Conservation (phyloP, 2,329 filamentous ascomycete species). For the Neonectria sp. region DNA sequence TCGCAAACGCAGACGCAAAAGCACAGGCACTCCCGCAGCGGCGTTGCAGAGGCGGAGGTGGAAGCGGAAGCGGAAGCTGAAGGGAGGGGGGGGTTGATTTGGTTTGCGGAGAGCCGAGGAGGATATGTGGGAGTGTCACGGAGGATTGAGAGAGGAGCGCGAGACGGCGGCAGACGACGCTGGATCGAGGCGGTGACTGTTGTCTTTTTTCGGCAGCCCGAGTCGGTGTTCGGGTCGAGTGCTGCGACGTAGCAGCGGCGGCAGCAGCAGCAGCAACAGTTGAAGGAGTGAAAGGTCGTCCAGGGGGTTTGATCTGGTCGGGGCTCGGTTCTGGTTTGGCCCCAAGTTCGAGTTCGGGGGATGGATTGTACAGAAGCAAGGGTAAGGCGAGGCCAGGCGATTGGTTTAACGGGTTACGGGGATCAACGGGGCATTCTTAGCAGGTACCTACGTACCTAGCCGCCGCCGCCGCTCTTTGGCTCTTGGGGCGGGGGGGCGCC, state of each 20-base stretch:
- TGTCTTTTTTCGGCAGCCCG: constrained; percentile 8
- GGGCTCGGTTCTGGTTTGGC: constrained; percentile 26
- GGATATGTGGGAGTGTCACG: neutral
- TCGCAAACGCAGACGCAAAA: constrained; percentile 22
- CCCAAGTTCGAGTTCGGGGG: constrained; percentile 20
- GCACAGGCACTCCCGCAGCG: constrained; percentile 20
- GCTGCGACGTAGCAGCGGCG: constrained; percentile 17
- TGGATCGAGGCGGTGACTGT: constrained; percentile 25
- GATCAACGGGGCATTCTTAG: constrained; percentile 16
- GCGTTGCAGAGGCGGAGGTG: constrained; percentile 3
- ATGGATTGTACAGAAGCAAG: constrained; percentile 17
- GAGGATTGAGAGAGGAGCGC: neutral
- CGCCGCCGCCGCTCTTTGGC: constrained; percentile 8
- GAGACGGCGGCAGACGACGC: neutral
- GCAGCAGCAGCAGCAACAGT: neutral
- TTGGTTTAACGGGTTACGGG: constrained; percentile 13
- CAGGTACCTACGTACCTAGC: neutral
- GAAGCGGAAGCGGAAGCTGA: neutral
- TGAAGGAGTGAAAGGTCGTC: constrained; percentile 20
- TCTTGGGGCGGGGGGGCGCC: neutral
- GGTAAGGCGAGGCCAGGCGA: constrained; percentile 22
- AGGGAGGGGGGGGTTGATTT: too few relatives aligned
- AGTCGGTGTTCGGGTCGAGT: constrained; percentile 15
- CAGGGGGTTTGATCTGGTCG: constrained; percentile 23
- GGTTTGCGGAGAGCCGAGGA: constrained; percentile 1